Evolutionary conservation across 192 early-diverging fungal genomes (phyloP), one percentile per base, ranked within the genome.

Genomic region (Allomyces arbusculus): DNA sequence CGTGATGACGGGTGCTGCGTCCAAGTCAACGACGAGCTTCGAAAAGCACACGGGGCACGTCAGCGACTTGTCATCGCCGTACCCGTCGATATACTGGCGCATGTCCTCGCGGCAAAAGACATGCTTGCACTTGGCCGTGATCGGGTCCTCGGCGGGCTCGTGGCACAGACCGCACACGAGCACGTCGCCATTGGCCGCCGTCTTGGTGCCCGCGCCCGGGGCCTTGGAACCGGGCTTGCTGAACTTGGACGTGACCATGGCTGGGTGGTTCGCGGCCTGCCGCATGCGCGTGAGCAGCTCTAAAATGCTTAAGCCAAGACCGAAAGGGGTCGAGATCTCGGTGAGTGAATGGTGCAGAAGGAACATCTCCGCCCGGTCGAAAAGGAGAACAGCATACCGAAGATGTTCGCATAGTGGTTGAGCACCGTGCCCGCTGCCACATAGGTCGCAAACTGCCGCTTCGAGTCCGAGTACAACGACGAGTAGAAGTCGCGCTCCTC

Each of bases 371-470:
- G 8, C 7, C 33, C 7, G 4, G 33, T 8, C 33, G 26, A 28
- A 28, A 28, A 28, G 26, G 4, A 28, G 26, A 40, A 40, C 4
- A 40, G 33, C 33, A 40, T 40, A 40, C 33, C 33, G 73, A 97
- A 94, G 64, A 97, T 92, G 64, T 86, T 88, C 50, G 91, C 90
- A 69, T 94, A 97, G 76, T 94, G 89, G 72, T 93, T 93, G 61
- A 94, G 79, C 24, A 92, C 87, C 0, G 91, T 89, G 11, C 83
- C 84, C 64, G 85, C 77, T 62, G 77, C 78, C 4, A 89, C 86
- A 75, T 91, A 95, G 1, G 89, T 90, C 5, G 79, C 78, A 69
- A 95, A 95, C 64, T 87, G 81, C 67, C 85, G 76, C 67, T 80
- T 72, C 14, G 83, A 80, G 70, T 92, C 82, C 16, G 79, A 68